phyloP scores from a whole-genome alignment of 495 filamentous ascomycete species.

The Oidiodendron maius region DNA sequence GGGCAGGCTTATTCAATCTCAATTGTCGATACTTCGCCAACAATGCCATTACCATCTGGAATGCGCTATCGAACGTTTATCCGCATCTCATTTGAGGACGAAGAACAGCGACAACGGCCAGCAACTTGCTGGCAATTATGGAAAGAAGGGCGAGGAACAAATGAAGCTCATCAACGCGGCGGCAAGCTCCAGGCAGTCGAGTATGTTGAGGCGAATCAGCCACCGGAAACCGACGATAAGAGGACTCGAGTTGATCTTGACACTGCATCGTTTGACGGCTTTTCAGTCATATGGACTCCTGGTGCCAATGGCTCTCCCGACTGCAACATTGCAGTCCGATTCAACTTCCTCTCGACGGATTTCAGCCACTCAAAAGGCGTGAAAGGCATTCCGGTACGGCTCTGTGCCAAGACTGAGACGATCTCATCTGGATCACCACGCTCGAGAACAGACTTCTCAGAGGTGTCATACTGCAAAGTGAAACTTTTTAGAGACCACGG shows the following conservation, averaged over 20 bases:
- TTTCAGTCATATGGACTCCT: conserved; percentile 82
- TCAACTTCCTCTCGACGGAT: conserved; percentile 97
- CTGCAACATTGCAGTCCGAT: conserved; percentile 80
- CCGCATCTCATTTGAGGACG: conserved; percentile 90
- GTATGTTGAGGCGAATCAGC: conserved; percentile 74
- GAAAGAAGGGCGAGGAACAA: conserved; percentile 88
- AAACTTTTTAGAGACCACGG: conserved; percentile 97
- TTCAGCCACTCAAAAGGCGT: conserved; percentile 98
- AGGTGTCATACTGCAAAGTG: conserved; percentile 91
- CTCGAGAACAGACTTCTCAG: conserved; percentile 38
- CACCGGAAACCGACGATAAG: conserved; percentile 61
- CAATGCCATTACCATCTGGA: conserved; percentile 35
- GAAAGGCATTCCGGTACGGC: conserved; percentile 86
- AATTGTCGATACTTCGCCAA: conserved; percentile 62
- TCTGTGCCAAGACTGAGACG: conserved; percentile 84
- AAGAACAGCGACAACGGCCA: conserved; percentile 78
- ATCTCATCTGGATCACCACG: conserved; percentile 38
- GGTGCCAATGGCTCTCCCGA: conserved; percentile 55
- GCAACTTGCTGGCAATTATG: conserved; percentile 88
- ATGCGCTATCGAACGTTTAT: conserved; percentile 78
- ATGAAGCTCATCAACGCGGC: conserved; percentile 82
- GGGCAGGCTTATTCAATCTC: conserved; percentile 84
- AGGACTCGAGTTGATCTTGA: conserved; percentile 74
- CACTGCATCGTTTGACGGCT: conserved; percentile 81
- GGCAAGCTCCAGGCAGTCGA: conserved; percentile 89